A percentile compares a stretch with the other conserved stretches of the same genome.
phyloP scores from a whole-genome alignment of 1,284 basidiomycete genomes.

The Sporisorium graminicola region DNA sequence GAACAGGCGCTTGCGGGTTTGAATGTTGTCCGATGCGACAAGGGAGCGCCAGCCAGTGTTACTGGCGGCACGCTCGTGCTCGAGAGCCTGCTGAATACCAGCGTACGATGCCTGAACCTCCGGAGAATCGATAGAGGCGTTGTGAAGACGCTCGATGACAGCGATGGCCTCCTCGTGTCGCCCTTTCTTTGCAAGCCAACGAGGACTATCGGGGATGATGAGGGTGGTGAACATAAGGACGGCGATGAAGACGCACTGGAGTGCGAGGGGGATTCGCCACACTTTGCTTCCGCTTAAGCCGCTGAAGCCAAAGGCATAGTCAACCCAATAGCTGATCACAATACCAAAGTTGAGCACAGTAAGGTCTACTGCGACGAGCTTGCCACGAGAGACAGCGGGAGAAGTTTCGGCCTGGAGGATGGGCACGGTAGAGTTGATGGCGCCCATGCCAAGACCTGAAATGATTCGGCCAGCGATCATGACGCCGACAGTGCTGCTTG shows the following conservation, averaged over 20 bases:
- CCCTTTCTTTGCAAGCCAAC: constrained; percentile 78
- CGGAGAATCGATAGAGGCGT: constrained; percentile 74
- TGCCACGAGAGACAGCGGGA: constrained; percentile 76
- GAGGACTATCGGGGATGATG: constrained; percentile 79
- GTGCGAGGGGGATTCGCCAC: constrained; percentile 79
- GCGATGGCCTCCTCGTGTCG: constrained; percentile 75
- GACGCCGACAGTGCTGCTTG: constrained; percentile 74
- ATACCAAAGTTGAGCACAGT: constrained; percentile 78
- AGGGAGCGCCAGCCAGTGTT: constrained; percentile 72
- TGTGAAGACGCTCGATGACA: constrained; percentile 77
- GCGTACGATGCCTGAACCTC: constrained; percentile 72
- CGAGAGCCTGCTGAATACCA: constrained; percentile 69
- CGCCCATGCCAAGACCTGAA: constrained; percentile 78
- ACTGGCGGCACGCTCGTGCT: constrained; percentile 58
- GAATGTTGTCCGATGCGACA: constrained; percentile 74
- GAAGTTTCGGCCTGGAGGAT: constrained; percentile 79
- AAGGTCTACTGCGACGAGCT: constrained; percentile 79
- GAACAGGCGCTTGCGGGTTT: constrained; percentile 77
- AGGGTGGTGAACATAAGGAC: constrained; percentile 77
- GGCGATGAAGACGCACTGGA: constrained; percentile 77
- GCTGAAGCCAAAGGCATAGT: constrained; percentile 72
- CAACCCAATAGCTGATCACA: constrained; percentile 73
- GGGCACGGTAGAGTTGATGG: constrained; percentile 76
- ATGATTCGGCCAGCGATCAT: constrained; percentile 77
- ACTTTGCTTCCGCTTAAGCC: constrained; percentile 73